These are phyloP conservation scores for Cladosporium phlei DNA, from an alignment of 2,329 filamentous ascomycete genomes.

Conservation along the genomic window DNA sequence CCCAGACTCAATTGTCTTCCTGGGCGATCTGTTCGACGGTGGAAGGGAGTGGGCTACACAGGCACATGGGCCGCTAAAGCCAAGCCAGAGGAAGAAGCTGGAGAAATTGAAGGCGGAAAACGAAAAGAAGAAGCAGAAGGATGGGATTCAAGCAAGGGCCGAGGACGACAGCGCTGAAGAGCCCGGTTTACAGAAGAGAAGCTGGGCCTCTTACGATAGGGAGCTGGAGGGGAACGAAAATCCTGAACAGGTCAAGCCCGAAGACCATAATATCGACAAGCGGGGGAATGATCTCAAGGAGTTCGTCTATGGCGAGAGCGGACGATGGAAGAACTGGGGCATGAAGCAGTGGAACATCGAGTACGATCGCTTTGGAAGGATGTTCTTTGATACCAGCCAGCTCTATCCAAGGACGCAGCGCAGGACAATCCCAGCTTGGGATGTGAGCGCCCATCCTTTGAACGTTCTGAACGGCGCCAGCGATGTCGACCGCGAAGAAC, in stretches of 20 bases:
- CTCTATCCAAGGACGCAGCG: slow-evolving; percentile 26
- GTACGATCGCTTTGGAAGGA: slow-evolving; percentile 76
- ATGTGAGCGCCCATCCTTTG: slow-evolving; percentile 17
- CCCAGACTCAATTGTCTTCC: slow-evolving; percentile 85
- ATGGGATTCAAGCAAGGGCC: slow-evolving; percentile 47
- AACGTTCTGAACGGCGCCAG: slow-evolving; percentile 33
- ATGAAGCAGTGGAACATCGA: slow-evolving; percentile 81
- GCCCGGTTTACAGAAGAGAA: slow-evolving; percentile 14
- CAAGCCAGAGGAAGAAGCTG: slow-evolving; percentile 20
- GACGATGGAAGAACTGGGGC: slow-evolving; percentile 63
- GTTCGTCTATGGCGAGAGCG: slow-evolving; percentile 29
- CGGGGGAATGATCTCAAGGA: slow-evolving; percentile 21
- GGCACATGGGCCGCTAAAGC: slow-evolving; percentile 19
- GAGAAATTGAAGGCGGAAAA: slow-evolving; percentile 15
- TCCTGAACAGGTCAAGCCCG: not conserved
- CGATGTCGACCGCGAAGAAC: slow-evolving; percentile 58
- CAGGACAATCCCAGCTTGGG: slow-evolving; percentile 20
- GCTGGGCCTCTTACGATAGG: slow-evolving; percentile 15
- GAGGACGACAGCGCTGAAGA: not conserved
- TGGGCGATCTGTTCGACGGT: slow-evolving; percentile 93
- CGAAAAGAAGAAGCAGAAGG: slow-evolving; percentile 39
- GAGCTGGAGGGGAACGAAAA: slow-evolving; percentile 4
- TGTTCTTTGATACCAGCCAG: slow-evolving; percentile 60
- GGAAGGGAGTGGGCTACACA: slow-evolving; percentile 87
- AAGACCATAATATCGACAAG: slow-evolving; percentile 5